A percentile compares a stretch with the other conserved stretches of the same genome.
Evolutionary conservation across 2,329 filamentous ascomycete species (phyloP).

Genomic region (Colletotrichum siamense): DNA sequence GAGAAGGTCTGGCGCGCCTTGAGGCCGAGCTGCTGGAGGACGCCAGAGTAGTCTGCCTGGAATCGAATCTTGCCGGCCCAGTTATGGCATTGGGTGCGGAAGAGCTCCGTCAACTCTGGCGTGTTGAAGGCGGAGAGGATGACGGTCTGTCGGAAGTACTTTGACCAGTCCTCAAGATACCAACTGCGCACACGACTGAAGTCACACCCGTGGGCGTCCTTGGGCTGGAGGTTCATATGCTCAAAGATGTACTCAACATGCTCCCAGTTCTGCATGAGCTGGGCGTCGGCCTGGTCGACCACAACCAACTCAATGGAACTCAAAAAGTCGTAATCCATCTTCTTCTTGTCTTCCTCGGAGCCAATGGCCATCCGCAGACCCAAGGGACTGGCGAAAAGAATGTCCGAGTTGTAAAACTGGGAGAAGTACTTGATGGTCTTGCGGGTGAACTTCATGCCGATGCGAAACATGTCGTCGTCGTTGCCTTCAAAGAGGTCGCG

Average conservation of each 20-base stretch:
- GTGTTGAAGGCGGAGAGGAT: slow-evolving; percentile 84
- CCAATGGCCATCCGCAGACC: slow-evolving; percentile 92
- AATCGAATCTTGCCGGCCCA: slow-evolving; percentile 80
- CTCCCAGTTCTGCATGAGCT: slow-evolving; percentile 99
- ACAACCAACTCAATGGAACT: slow-evolving; percentile 92
- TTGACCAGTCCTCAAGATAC: slow-evolving; percentile 90
- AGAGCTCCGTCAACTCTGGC: slow-evolving; percentile 83
- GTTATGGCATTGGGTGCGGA: slow-evolving; percentile 79
- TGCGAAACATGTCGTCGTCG: slow-evolving; percentile 94
- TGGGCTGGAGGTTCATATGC: slow-evolving; percentile 89
- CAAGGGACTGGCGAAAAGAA: slow-evolving; percentile 89
- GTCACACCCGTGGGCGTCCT: slow-evolving; percentile 89
- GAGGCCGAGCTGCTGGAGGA: slow-evolving; percentile 75
- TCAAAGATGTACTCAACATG: slow-evolving; percentile 92
- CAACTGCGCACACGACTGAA: slow-evolving; percentile 88
- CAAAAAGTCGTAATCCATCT: slow-evolving; percentile 85
- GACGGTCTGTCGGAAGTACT: slow-evolving; percentile 84
- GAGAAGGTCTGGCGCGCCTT: slow-evolving; percentile 88
- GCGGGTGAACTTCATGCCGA: slow-evolving; percentile 95
- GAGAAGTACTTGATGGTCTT: slow-evolving; percentile 96
- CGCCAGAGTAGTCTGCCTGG: slow-evolving; percentile 70
- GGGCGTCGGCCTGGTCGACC: slow-evolving; percentile 89
- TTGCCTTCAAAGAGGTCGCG: slow-evolving; percentile 90
- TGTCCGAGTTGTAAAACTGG: slow-evolving; percentile 95
- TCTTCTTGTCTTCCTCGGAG: slow-evolving; percentile 67